phyloP scores from a whole-genome alignment of 2,329 filamentous ascomycete species.

The Xylaria sp. region DNA sequence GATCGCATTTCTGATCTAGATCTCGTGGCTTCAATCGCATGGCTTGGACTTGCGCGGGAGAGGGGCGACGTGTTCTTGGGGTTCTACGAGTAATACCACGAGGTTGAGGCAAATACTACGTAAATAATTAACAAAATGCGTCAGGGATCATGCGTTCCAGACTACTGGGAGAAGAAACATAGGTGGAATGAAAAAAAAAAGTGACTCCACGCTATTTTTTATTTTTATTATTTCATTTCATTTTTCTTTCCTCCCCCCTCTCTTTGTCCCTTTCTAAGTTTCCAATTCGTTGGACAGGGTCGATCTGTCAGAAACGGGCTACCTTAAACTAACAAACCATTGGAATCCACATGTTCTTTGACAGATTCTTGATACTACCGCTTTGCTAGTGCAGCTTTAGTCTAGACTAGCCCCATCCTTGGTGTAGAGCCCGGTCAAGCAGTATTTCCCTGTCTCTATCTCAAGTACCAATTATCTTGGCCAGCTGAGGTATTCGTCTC shows the following conservation, averaged over 20 bases:
- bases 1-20: slow-evolving; percentile 18
- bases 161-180: slow-evolving; percentile 39
- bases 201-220: too few species aligned
- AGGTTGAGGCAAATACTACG: slow-evolving; percentile 20
- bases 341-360: slow-evolving; percentile 13
- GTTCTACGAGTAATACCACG: slow-evolving; percentile 20
- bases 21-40: slow-evolving; percentile 26
- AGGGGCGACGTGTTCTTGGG: slow-evolving; percentile 8
- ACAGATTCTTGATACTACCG: slow-evolving; percentile 5
- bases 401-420: neutral
- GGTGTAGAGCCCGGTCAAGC: too few species aligned
- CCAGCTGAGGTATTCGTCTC: slow-evolving; percentile 7
- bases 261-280: too few species aligned
- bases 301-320: slow-evolving; percentile 10
- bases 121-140: slow-evolving; percentile 8
- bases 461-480: neutral
- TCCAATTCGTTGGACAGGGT: slow-evolving; percentile 21
- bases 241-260: too few species aligned
- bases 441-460: neutral
- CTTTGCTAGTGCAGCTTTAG: slow-evolving; percentile 7
- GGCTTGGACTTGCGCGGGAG: slow-evolving; percentile 19
- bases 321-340: slow-evolving; percentile 12
- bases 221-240: too few species aligned
- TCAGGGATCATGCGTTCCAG: slow-evolving; percentile 48
- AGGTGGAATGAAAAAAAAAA: neutral